These are phyloP conservation scores for Alternaria triticina DNA, from an alignment of 2,329 filamentous ascomycete genomes.

Conservation along the genomic window DNA sequence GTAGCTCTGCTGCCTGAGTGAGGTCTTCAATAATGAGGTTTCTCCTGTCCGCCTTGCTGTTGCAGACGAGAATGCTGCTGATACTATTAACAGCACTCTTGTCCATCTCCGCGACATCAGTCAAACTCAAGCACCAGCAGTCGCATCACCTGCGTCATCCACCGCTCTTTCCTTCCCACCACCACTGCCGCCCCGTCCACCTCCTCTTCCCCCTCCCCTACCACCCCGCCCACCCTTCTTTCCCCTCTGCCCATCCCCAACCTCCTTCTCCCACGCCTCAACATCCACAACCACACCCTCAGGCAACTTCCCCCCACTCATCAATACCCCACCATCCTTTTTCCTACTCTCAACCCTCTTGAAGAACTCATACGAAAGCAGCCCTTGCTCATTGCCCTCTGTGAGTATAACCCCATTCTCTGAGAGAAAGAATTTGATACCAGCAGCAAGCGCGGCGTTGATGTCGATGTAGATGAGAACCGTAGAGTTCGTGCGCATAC, in stretches of 20 bases:
- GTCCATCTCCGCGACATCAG: too few species aligned
- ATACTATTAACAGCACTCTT: too few species aligned
- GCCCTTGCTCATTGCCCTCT: slow-evolving; percentile 55
- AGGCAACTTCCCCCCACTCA: slow-evolving; percentile 70
- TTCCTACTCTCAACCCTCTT: slow-evolving; percentile 70
- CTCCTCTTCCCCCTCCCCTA: slow-evolving; percentile 26
- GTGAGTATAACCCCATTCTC: slow-evolving; percentile 58
- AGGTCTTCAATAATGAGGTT: too few species aligned
- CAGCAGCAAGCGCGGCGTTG: slow-evolving; percentile 64
- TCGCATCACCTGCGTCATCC: slow-evolving; percentile 32
- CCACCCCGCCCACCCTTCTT: slow-evolving; percentile 30
- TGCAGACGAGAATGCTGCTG: too few species aligned
- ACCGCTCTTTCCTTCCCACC: slow-evolving; percentile 27
- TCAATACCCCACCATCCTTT: slow-evolving; percentile 68
- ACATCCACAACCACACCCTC: slow-evolving; percentile 46
- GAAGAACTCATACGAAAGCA: slow-evolving; percentile 62
- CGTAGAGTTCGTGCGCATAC: slow-evolving; percentile 73
- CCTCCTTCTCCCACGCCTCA: slow-evolving; percentile 46
- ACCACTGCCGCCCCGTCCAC: slow-evolving; percentile 23
- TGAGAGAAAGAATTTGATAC: slow-evolving; percentile 73
- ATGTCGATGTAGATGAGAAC: slow-evolving; percentile 77
- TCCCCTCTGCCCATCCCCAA: slow-evolving; percentile 28
- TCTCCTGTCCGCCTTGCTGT: too few species aligned
- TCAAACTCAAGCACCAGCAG: slow-evolving; percentile 26
- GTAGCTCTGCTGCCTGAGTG: too few species aligned